phyloP scores from a whole-genome alignment of 1,284 basidiomycete species.

The Laetiporus sulphureus region DNA sequence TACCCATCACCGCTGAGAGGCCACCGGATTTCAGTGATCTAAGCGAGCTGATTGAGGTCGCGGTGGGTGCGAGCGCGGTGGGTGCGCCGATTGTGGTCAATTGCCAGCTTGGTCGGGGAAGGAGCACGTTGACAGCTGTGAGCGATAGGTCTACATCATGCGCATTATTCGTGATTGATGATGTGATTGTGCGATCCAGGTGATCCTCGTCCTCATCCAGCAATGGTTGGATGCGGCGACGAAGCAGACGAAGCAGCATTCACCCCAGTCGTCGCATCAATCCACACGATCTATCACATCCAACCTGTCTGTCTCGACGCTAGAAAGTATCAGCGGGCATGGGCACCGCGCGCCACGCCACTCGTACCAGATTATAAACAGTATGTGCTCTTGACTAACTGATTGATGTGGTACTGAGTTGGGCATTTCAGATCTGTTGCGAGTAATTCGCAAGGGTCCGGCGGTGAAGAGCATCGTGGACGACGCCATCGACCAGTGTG shows the following conservation, averaged over 20 bases:
- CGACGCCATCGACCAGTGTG: conserved; percentile 86
- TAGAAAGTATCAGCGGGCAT: conserved; percentile 20
- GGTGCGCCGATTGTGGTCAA: conserved; percentile 89
- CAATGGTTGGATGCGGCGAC: conserved; percentile 65
- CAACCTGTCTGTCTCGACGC: conserved; percentile 24
- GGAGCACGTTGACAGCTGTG: conserved; percentile 86
- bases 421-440: conserved; percentile 66
- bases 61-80: conserved; percentile 67
- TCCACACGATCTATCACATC: conserved; percentile 32
- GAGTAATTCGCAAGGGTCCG: conserved; percentile 89
- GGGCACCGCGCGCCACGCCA: conserved; percentile 37
- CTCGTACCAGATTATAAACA: conserved; percentile 78
- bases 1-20: conserved; percentile 86
- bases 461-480: conserved; percentile 88
- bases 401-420: not conserved
- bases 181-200: conserved; percentile 30
- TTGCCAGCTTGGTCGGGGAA: conserved; percentile 93
- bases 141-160: conserved; percentile 18
- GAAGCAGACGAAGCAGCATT: conserved; percentile 24
- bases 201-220: conserved; percentile 82
- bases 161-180: not conserved
- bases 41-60: conserved; percentile 76
- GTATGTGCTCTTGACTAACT: conserved; percentile 33
- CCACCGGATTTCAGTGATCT: conserved; percentile 67
- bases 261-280: conserved; percentile 31